phyloP scores from a whole-genome alignment of 352 stramenopile genomes.

The Thraustotheca clavata region DNA sequence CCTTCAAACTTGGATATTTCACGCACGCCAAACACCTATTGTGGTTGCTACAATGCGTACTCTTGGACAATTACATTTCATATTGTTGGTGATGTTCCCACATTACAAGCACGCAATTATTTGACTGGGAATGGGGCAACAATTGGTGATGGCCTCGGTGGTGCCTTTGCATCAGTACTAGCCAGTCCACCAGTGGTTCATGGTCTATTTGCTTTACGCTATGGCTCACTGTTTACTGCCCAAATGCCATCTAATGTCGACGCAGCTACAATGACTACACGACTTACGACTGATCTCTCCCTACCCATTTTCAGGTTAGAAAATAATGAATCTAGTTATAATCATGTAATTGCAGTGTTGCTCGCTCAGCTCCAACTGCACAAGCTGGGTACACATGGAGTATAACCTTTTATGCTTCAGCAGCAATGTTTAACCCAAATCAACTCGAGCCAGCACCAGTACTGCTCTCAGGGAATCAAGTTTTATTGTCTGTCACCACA shows the following conservation, averaged over 20 bases:
- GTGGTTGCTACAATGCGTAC: conserved; percentile 55
- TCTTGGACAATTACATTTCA: conserved; percentile 74
- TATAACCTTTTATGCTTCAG: conserved; percentile 63
- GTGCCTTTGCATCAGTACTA: conserved; percentile 33
- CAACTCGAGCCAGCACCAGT: conserved; percentile 41
- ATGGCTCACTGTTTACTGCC: conserved; percentile 40
- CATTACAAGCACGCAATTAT: conserved; percentile 34
- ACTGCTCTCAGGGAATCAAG: conserved; percentile 49
- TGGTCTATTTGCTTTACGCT: conserved; percentile 59
- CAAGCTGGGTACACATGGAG: conserved; percentile 62
- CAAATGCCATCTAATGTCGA: conserved; percentile 60
- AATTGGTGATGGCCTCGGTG: conserved; percentile 48
- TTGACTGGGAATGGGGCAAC: conserved; percentile 45
- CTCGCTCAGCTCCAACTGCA: conserved; percentile 27
- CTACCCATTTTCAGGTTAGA: conserved; percentile 33
- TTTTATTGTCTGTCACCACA: conserved; percentile 37
- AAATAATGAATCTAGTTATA: background rate
- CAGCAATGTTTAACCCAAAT: conserved; percentile 51
- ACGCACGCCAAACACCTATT: conserved; percentile 54
- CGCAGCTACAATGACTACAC: conserved; percentile 42
- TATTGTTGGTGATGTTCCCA: conserved; percentile 42
- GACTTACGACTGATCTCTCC: conserved; percentile 54
- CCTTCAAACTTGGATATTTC: conserved; percentile 47
- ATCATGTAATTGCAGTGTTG: conserved; percentile 26
- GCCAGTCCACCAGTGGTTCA: conserved; percentile 52